A percentile compares a stretch with the other conserved stretches of the same genome.
phyloP scores from a whole-genome alignment of 768 basidiomycete species.

The Kwoniella mangroviensis region DNA sequence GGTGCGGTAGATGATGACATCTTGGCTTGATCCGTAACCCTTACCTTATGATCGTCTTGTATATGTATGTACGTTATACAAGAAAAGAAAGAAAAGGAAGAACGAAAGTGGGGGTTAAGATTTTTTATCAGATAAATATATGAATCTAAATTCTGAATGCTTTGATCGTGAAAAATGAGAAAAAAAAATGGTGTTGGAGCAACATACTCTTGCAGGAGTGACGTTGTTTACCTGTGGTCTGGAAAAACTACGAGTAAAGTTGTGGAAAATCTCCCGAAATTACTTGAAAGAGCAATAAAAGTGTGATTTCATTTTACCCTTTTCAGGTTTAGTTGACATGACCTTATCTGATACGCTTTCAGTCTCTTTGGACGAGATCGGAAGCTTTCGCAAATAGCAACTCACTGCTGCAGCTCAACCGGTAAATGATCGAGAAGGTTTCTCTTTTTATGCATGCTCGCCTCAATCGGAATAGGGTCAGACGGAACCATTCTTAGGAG shows the following conservation, averaged over 20 bases:
- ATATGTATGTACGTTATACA: not conserved
- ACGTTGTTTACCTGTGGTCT: not conserved
- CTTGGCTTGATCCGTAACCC: not conserved
- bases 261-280: not conserved
- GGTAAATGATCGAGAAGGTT: not conserved
- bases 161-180: not conserved
- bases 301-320: not conserved
- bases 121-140: not conserved
- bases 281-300: not conserved
- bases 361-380: not conserved
- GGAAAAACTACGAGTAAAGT: conserved; percentile 3
- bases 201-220: not conserved
- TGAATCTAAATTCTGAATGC: not conserved
- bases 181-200: not conserved
- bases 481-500: not conserved
- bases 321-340: not conserved
- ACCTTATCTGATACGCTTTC: conserved; percentile 18
- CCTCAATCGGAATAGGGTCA: no score
- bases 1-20: conserved; percentile 10
- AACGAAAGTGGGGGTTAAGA: not conserved
- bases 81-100: not conserved
- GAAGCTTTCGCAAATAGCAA: not conserved
- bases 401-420: not conserved
- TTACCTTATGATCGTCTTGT: not conserved
- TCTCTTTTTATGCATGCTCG: not conserved